Base-by-base conservation (phyloP, 306 rosid genomes). In the Fragaria nilgerrensis region DNA sequence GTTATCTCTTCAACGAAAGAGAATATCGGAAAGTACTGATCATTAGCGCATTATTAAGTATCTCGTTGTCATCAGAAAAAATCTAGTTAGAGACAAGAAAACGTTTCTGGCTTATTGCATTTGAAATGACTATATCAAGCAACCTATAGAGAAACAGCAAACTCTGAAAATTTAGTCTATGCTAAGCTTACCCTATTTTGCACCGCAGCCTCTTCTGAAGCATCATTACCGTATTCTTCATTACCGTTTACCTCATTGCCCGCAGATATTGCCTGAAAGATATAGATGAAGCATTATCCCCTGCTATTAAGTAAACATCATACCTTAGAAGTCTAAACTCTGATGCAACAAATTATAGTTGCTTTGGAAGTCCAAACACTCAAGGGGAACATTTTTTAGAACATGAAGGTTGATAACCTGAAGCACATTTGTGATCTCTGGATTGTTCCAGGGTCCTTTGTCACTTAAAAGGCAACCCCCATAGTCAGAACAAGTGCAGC, bases 391-490 rank as follows among this genome's bases (percentile, higher is more conserved):
- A 73, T 23, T n/a, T 22, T 67, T n/a, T 27, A 34, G 58, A 71
- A 37, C 41, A 63, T n/a, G 65, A 76, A 58, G 29, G 77, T 43
- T 39, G 84, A 63, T 34, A 69, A 88, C 98, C 95, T 92, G 87
- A 82, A 94, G 78, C 87, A 89, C 80, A 78, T 88, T 89, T 29
- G 79, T 52, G 27, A 88, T 62, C 9, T 90, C 95, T 12, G 80
- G 83, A 84, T 92, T 79, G 34, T 88, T 83, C 98, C 98, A 94
- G 11, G 97, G 98, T 63, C 98, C 98, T 86, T 48, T 82, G 77
- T 92, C 97, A 81, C 97, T 90, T 58, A 82, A 82, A 69, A 94
- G 68, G 83, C 97, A 94, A 41, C 97, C 98, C 36, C 91, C 98
- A 72, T 75, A 69, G n/a, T 90, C 95, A 59, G 89, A 71, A 83